A percentile compares a stretch with the other conserved stretches of the same genome.
phyloP scores from a whole-genome alignment of 768 basidiomycete genomes.

The Boletus insuetus region DNA sequence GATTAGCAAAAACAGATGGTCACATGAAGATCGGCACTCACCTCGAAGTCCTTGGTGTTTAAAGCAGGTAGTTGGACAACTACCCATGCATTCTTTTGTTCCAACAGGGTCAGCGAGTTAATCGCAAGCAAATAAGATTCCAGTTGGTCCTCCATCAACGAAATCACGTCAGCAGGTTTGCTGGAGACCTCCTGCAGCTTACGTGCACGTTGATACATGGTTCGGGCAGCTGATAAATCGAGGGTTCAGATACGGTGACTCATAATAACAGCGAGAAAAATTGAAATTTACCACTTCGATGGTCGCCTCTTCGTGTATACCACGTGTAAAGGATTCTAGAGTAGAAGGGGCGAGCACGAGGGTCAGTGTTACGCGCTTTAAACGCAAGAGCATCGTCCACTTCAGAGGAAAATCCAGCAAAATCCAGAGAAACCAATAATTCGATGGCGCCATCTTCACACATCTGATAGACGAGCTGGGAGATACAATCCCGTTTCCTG shows the following conservation, averaged over 20 bases:
- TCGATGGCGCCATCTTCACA: conserved; percentile 86
- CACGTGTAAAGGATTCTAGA: conserved; percentile 92
- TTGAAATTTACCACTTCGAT: conserved; percentile 74
- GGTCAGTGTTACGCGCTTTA: conserved; percentile 93
- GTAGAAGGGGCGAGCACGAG: conserved; percentile 80
- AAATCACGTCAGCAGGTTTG: conserved; percentile 36
- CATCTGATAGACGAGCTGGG: conserved; percentile 85
- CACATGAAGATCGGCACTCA: conserved; percentile 24
- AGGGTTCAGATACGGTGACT: conserved; percentile 25
- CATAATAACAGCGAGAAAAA: conserved; percentile 8
- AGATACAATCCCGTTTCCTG: conserved; percentile 81
- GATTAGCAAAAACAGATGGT: conserved; percentile 16
- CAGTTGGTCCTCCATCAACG: conserved; percentile 62
- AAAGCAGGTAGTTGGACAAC: conserved; percentile 57
- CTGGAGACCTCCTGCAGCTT: conserved; percentile 56
- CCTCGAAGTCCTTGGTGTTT: conserved; percentile 45
- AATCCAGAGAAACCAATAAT: conserved; percentile 76
- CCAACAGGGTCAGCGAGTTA: conserved; percentile 82
- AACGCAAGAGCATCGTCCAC: conserved; percentile 87
- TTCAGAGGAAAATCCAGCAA: conserved; percentile 79
- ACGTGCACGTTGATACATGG: conserved; percentile 90
- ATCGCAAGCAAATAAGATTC: conserved; percentile 85
- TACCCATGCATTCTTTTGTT: conserved; percentile 81
- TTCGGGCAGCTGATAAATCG: conserved; percentile 64
- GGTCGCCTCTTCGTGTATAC: conserved; percentile 85